Base-by-base conservation (phyloP, 208 protist species). In the Leishmania gerbilli region DNA sequence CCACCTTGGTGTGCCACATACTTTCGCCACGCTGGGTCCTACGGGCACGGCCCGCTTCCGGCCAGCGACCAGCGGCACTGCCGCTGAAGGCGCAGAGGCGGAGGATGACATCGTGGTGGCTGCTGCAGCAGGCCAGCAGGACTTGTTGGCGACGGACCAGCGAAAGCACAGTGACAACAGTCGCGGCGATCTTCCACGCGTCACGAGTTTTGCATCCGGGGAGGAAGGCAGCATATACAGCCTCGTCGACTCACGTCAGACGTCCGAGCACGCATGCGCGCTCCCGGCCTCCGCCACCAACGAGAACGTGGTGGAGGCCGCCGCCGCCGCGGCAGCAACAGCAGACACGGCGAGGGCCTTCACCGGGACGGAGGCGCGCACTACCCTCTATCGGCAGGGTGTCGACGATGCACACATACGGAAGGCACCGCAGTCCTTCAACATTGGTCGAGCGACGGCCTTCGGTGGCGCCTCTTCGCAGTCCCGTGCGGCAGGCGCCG, bases 351-450 rank as follows among this genome's bases (percentile, higher is more conserved):
- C 76, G 71, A 62, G 77, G 51, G 78, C 85, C 47, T 85, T 79
- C 85, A 88, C 78, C 13, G 79, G 67, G 77, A 78, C 78, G 27
- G 80, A 84, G 56, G 72, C 47, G 77, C 80, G 75, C 64, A 84
- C 77, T 65, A 51, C 62, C 58, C 40, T 82, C 15, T 42, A 75
- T 45, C 76, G 51, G 24, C 69, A 79, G 17, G 75, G 69, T 42
- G 8, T 49, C 34, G 72, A 81, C 45, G 77, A 81, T n/a, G 74
- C 72, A 7, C 74, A 74, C 24, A 74, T 86, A 60, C 78, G 65
- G 55, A 58, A 83, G 56, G 75, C 79, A 21, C 64, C 79, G 45
- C 71, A 49, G 24, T 55, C 45, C 3, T 55, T 45, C 49, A 79
- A 68, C 34, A 68, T 77, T 62, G 77, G 19, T 27, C 53, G 64